phyloP scores from a whole-genome alignment of 1,284 basidiomycete genomes.

The Trichosporon sp. region DNA sequence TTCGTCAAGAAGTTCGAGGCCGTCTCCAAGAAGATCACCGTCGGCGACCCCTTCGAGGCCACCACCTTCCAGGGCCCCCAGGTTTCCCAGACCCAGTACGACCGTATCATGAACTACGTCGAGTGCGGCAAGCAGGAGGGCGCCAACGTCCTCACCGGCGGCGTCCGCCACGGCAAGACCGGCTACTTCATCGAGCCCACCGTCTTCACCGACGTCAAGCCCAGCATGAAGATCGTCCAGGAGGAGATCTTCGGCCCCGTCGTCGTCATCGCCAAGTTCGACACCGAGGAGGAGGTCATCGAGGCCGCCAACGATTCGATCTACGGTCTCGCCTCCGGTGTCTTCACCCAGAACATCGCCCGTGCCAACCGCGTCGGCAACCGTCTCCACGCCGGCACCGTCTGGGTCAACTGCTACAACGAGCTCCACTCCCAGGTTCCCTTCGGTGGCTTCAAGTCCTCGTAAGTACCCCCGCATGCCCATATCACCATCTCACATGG shows the following conservation, averaged over 20 bases:
- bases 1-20: constrained; percentile 37
- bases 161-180: constrained; percentile 65
- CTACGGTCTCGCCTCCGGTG: constrained; percentile 81
- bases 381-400: constrained; percentile 66
- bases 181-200: constrained; percentile 60
- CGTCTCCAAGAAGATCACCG: constrained; percentile 33
- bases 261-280: constrained; percentile 58
- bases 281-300: constrained; percentile 71
- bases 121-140: constrained; percentile 75
- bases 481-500: neutral
- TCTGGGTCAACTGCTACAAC: constrained; percentile 70
- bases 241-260: constrained; percentile 89
- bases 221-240: constrained; percentile 77
- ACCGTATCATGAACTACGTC: constrained; percentile 83
- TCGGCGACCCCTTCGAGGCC: constrained; percentile 65
- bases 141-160: constrained; percentile 74
- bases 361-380: constrained; percentile 70
- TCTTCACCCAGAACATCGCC: constrained; percentile 76
- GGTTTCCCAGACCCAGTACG: constrained; percentile 54
- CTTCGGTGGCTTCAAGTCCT: constrained; percentile 79
- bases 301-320: constrained; percentile 74
- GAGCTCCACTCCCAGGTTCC: constrained; percentile 62
- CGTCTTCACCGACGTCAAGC: constrained; percentile 72
- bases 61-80: constrained; percentile 81
- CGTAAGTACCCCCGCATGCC: neutral